Evolutionary conservation across 805 yeast genomes (phyloP).

Genomic region (Wickerhamiella qilinensis): DNA sequence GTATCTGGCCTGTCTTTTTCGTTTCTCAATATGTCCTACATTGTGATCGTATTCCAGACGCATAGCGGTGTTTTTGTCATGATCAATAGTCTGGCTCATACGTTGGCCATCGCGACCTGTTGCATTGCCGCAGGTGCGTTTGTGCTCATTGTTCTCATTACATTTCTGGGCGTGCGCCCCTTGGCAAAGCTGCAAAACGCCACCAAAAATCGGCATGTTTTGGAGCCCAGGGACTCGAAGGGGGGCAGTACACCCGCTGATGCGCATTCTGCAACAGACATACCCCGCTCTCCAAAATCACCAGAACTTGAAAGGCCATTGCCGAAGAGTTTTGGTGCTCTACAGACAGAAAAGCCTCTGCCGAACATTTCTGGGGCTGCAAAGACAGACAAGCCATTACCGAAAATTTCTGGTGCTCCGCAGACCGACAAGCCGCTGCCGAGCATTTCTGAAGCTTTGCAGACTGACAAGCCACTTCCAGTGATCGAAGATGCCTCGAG

Average conservation of each 20-base stretch:
- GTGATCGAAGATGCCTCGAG: not conserved
- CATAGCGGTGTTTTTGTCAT: conserved; percentile 10
- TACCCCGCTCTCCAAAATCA: not conserved
- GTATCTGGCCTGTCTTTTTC: conserved; percentile 10
- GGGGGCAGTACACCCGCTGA: too few relatives aligned
- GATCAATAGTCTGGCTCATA: conserved; percentile 7
- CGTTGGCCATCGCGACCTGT: not conserved
- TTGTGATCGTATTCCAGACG: conserved; percentile 11
- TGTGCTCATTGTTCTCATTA: conserved; percentile 9
- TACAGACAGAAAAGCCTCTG: not conserved
- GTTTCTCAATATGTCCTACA: conserved; percentile 6
- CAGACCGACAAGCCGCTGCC: not conserved
- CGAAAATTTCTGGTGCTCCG: too few relatives aligned
- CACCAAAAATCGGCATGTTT: not conserved
- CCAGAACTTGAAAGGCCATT: too few relatives aligned
- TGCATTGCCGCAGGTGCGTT: not conserved
- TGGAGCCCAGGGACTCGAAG: not conserved
- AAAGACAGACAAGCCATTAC: too few relatives aligned
- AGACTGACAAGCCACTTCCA: too few relatives aligned
- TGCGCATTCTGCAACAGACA: too few relatives aligned
- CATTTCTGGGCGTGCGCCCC: conserved; percentile 5
- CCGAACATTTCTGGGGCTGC: not conserved
- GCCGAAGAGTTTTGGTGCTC: too few relatives aligned
- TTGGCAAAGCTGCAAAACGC: not conserved
- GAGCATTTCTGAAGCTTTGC: not conserved